These are phyloP conservation scores for Eucalyptus globulus DNA, from an alignment of 345 rosid species.

Conservation along the genomic window DNA sequence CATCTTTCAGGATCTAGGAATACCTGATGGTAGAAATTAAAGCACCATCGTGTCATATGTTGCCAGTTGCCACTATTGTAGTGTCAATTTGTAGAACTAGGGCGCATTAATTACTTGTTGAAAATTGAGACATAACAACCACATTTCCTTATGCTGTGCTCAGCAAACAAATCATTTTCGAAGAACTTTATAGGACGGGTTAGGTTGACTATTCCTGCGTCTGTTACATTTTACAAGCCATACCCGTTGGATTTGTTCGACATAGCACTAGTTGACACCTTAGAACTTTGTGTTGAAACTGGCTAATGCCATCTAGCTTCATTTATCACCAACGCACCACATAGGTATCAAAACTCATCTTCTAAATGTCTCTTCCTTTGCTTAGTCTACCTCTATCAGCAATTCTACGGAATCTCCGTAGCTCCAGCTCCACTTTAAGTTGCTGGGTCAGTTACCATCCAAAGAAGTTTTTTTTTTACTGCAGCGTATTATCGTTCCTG, in stretches of 20 bases:
- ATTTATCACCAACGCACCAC: background rate
- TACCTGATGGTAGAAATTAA: background rate
- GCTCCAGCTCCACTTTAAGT: background rate
- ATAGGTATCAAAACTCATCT: background rate
- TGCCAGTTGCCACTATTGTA: background rate
- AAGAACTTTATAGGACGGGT: background rate
- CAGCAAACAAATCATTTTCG: background rate
- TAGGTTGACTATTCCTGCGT: background rate
- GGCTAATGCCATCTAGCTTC: background rate
- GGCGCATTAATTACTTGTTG: background rate
- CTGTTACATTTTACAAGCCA: background rate
- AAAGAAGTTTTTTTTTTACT: background rate
- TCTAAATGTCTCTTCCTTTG: background rate
- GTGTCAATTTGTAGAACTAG: background rate
- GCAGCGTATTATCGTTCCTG: conserved; percentile 79
- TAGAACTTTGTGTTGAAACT: background rate
- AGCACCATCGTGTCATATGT: background rate
- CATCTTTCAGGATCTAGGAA: background rate
- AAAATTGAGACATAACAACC: background rate
- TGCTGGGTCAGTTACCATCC: background rate
- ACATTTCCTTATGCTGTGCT: background rate
- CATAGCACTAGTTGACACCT: background rate
- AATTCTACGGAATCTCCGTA: background rate
- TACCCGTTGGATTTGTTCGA: background rate
- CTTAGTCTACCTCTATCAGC: background rate